phyloP scores from a whole-genome alignment of 768 basidiomycete species.

The Gelatoporia subvermispora region DNA sequence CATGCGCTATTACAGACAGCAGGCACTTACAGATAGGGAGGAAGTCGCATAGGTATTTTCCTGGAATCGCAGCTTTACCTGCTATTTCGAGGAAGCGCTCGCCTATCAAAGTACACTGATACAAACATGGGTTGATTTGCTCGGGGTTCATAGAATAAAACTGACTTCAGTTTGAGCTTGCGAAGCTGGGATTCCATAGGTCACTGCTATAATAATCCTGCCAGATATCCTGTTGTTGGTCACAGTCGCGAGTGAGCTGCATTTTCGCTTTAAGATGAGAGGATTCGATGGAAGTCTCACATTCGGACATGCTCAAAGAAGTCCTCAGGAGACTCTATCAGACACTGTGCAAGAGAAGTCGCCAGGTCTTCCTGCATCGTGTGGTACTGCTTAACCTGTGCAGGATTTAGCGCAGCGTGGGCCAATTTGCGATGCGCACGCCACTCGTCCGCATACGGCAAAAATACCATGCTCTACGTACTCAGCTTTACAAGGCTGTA shows the following conservation, averaged over 20 bases:
- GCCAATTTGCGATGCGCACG: slow-evolving; percentile 24
- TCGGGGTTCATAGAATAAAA: no score
- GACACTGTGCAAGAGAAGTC: slow-evolving; percentile 8
- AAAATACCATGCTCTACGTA: slow-evolving; percentile 21
- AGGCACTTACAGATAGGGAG: slow-evolving; percentile 7
- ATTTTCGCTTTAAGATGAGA: no score
- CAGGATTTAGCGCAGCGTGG: slow-evolving; percentile 24
- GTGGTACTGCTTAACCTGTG: slow-evolving; percentile 28
- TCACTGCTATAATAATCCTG: slow-evolving; percentile 4
- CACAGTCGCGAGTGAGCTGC: no score
- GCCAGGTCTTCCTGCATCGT: slow-evolving; percentile 24
- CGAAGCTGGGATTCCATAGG: slow-evolving; percentile 4
- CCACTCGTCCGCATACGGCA: slow-evolving; percentile 20
- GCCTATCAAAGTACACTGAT: slow-evolving; percentile 38
- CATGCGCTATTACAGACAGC: background rate
- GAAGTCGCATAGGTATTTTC: slow-evolving; percentile 34
- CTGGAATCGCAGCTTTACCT: slow-evolving; percentile 30
- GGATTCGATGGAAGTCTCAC: background rate
- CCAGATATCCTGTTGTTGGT: slow-evolving; percentile 4
- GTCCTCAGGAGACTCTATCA: slow-evolving; percentile 4
- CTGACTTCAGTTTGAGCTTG: slow-evolving; percentile 8
- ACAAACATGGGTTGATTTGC: no score
- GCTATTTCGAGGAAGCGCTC: slow-evolving; percentile 31
- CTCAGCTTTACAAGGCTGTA: no score
- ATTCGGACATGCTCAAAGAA: slow-evolving; percentile 8